Evolutionary conservation across 139 green algal species (phyloP).

Genomic region (Closterium sp.): DNA sequence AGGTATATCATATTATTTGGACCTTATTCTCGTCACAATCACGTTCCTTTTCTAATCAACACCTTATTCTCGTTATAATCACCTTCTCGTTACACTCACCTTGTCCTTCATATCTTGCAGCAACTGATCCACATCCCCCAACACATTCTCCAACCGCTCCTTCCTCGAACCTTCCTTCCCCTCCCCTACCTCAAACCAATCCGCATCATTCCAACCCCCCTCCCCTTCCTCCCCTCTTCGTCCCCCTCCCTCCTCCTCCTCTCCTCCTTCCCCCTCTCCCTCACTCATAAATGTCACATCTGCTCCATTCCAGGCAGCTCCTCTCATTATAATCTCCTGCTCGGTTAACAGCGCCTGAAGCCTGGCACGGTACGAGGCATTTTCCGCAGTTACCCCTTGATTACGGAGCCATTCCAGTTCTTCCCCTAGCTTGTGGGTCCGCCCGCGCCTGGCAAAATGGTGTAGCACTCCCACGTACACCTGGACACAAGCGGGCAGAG

Average conservation of each 20-base stretch:
- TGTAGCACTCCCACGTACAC: not conserved
- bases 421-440: not conserved
- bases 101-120: not conserved
- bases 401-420: not conserved
- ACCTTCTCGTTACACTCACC: not conserved
- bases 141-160: not conserved
- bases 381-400: not conserved
- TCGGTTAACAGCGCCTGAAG: not conserved
- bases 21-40: not conserved
- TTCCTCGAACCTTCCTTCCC: not conserved
- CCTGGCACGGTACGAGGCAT: not conserved
- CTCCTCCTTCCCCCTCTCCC: not conserved
- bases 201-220: not conserved
- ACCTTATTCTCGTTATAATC: not conserved
- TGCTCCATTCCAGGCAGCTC: not conserved
- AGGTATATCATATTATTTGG: no score
- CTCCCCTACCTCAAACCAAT: not conserved
- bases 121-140: not conserved
- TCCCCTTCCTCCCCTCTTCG: not conserved
- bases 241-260: not conserved
- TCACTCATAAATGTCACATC: not conserved
- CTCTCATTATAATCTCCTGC: not conserved
- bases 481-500: not conserved
- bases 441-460: not conserved
- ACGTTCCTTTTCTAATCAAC: not conserved